Evolutionary conservation across 164 flowering plant species (phyloP).

Genomic region (Liquidambar formosana): DNA sequence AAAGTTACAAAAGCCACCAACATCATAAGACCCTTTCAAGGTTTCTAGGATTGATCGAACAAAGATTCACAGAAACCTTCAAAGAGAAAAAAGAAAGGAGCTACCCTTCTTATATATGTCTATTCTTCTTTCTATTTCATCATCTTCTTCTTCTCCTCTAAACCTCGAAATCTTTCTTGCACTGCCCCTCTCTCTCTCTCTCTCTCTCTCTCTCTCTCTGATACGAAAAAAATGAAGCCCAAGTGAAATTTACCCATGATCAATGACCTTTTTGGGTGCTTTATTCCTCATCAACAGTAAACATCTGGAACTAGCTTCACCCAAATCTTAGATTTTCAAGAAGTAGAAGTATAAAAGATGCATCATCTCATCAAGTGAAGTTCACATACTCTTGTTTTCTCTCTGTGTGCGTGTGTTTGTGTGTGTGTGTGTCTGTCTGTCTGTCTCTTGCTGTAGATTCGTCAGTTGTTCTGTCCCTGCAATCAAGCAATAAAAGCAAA

Average conservation of each 20-base stretch:
- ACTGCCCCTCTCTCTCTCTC: not conserved
- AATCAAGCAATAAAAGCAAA: too few relatives aligned
- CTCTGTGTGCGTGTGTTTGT: too few relatives aligned
- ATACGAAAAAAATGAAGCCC: not conserved
- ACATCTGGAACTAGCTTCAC: not conserved
- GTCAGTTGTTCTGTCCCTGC: too few relatives aligned
- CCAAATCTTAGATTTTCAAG: not conserved
- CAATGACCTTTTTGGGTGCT: not conserved
- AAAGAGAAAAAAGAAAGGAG: not conserved
- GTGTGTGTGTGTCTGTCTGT: too few relatives aligned
- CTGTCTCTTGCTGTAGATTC: too few relatives aligned
- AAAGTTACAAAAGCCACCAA: conserved; percentile 3
- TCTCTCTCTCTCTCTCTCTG: not conserved
- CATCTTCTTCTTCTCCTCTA: not conserved
- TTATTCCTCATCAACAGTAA: not conserved
- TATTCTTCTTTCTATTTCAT: not conserved
- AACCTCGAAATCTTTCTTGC: not conserved
- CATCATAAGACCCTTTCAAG: conserved; percentile 17
- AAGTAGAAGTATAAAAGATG: not conserved
- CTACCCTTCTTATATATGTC: conserved; percentile 1
- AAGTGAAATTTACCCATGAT: not conserved
- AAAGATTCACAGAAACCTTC: conserved; percentile 10
- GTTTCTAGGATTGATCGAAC: conserved; percentile 23
- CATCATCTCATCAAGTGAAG: not conserved
- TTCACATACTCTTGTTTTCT: too few relatives aligned